Conservation (phyloP, 805 yeast species). For the Yarrowia bubula region DNA sequence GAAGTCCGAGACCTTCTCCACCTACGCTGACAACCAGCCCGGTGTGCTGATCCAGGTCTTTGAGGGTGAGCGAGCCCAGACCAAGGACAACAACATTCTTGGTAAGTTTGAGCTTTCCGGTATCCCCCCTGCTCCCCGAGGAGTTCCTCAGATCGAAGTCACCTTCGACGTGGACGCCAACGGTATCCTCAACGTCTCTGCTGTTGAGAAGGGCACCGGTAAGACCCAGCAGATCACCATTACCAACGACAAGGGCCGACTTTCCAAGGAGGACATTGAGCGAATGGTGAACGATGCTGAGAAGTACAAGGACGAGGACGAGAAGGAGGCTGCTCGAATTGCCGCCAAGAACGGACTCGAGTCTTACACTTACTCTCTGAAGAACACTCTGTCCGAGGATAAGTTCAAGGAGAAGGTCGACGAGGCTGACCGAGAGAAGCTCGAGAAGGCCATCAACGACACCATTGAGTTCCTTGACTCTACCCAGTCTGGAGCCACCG, state of each 20-base stretch:
- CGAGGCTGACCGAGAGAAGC: slow-evolving; percentile 29
- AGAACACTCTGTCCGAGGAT: slow-evolving; percentile 72
- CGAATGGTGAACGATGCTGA: slow-evolving; percentile 97
- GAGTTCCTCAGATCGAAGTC: slow-evolving; percentile 97
- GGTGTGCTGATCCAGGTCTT: slow-evolving; percentile 96
- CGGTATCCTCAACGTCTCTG: slow-evolving; percentile 95
- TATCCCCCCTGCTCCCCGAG: slow-evolving; percentile 98
- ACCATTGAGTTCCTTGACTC: slow-evolving; percentile 69
- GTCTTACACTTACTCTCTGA: slow-evolving; percentile 88
- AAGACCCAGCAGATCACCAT: slow-evolving; percentile 91
- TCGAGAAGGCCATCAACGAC: slow-evolving; percentile 29
- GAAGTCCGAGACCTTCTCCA: slow-evolving; percentile 94
- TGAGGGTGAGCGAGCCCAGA: slow-evolving; percentile 97
- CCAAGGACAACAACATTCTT: slow-evolving; percentile 91
- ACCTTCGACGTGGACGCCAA: slow-evolving; percentile 96
- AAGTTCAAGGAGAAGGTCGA: slow-evolving; percentile 60
- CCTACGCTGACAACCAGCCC: slow-evolving; percentile 97
- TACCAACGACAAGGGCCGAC: slow-evolving; percentile 96
- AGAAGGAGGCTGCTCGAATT: slow-evolving; percentile 85
- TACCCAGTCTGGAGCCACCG: slow-evolving; percentile 84
- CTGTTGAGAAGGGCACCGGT: slow-evolving; percentile 97
- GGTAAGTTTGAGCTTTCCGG: slow-evolving; percentile 97
- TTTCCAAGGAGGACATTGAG: slow-evolving; percentile 51
- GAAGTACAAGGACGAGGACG: slow-evolving; percentile 93
- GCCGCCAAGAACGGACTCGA: slow-evolving; percentile 90